Base-by-base conservation (phyloP, 1,284 basidiomycete species). In the Neolentinus lepideus region DNA sequence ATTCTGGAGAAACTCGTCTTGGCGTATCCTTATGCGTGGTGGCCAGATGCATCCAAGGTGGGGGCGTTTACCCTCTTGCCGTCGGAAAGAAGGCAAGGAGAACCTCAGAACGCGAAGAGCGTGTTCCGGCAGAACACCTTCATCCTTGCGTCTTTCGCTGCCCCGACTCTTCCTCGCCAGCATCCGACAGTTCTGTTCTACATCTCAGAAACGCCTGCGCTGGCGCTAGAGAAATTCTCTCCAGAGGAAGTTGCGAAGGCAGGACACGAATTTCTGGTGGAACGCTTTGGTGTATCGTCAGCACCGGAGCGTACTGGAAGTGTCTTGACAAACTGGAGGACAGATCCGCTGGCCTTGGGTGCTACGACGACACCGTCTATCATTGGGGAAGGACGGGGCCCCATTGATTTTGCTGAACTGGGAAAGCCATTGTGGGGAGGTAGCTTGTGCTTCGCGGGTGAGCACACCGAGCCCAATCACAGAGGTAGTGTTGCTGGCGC, bases 391-490 rank as follows among this genome's bases (percentile, higher is more conserved):
- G 58, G 50, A 1, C 56, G 54, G 2, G 35, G 52, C 25, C 60
- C 61, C 12, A 56, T 61, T 14, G 60, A 63, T 48, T 60, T 61
- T 29, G 54, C 51, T 9, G 61, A 63, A 55, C 56, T 60, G 9
- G 57, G 56, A 22, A 59, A 59, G 57, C 60, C 60, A 4, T 36
- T 61, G 3, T 63, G 59, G 61, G 58, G 38, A 29, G 61, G 61
- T 35, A 25, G 45, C 3, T 56, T 63, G n/a, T 59, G 57, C 11
- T 63, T 60, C 25, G 61, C 61, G 3, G 61, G 61, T 1, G 61
- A 62, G 33, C 60, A 61, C 46, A 61, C 61, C 11, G 60, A 61
- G 0, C 26, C 59, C 31, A 54, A 62, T 43, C 55, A 61, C 25
- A 50, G 59, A 16, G 61, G 60, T 3, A 60, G 60, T 43, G 56